Evolutionary conservation across 495 filamentous ascomycete genomes (phyloP), one percentile per base, ranked within the genome.

Genomic region (Podospora appendiculata): DNA sequence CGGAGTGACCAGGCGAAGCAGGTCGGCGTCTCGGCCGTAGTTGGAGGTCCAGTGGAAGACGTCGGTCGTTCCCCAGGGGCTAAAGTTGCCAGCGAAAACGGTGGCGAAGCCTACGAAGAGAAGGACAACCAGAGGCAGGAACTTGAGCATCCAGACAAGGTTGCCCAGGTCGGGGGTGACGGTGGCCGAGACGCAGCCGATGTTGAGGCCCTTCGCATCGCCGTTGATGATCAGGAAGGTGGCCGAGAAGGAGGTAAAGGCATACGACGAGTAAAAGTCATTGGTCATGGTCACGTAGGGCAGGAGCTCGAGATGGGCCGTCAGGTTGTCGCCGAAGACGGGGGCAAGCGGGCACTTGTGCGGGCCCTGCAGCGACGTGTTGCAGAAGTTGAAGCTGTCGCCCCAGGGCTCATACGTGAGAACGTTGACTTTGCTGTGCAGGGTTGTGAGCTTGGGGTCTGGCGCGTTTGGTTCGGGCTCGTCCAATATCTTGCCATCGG

Each of bases 1-100:
- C 12, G 93, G 93, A 8, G 93, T 98, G 17, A 98, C 90, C 35
- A 97, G 73, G 33, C 93, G 86, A 40, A 98, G 75, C 51, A 96
- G 76, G 66, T 98, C 93, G 42, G 88, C 86, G 57, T 98, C 94
- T 58, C 91, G 83, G 32, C 93, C 94, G 65, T 91, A 96, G 62
- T 97, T 97, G 64, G 88, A 95, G 17, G 88, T 90, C 88, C 91
- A 98, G 50, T 85, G 81, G 65, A 97, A 96, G 9, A 87, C 75
- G 66, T 97, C 88, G 4, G 80, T 81, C 9, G 90, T 87, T 35
- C 93, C 92, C 90, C 92, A 98, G 0, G 94, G 93, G 63, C 90
- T 96, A 64, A 81, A 90, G 17, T 93, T 87, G 40, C 82, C 89
- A 4, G 93, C 91, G 53, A 86, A 79, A 13, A 89, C 72, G 2